phyloP scores from a whole-genome alignment of 129 eudicot genomes.

The Calendula officinalis region DNA sequence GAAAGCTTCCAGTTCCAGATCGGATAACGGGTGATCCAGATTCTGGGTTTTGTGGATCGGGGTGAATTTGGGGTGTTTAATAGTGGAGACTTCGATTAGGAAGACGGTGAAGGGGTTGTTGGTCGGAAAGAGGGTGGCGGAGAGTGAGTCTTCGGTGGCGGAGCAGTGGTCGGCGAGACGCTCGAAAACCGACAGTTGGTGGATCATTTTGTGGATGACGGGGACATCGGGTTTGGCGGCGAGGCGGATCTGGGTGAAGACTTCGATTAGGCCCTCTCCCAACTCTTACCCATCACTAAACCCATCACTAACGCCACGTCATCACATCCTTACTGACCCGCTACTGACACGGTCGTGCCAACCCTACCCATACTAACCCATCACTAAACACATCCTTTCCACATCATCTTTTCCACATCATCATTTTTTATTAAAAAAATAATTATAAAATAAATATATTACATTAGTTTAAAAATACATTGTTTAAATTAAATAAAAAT shows the following conservation, averaged over 20 bases:
- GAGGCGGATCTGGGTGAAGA: slow-evolving; percentile 67
- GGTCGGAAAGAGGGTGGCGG: slow-evolving; percentile 60
- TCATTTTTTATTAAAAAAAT: no score
- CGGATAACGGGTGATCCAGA: slow-evolving; percentile 41
- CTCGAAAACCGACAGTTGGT: slow-evolving; percentile 72
- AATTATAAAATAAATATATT: no score
- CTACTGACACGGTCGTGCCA: no score
- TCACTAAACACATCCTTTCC: no score
- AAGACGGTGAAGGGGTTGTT: slow-evolving; percentile 63
- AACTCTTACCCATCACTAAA: no score
- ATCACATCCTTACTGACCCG: no score
- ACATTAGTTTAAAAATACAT: no score
- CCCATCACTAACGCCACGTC: no score
- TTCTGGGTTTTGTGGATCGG: slow-evolving; percentile 49
- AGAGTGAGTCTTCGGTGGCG: slow-evolving; percentile 67
- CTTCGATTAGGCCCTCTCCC: no score
- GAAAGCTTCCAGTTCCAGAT: slow-evolving; percentile 38
- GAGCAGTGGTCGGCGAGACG: slow-evolving; percentile 54
- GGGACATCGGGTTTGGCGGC: slow-evolving; percentile 62
- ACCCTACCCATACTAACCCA: no score
- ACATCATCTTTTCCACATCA: no score
- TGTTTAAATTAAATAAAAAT: no score
- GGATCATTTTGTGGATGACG: slow-evolving; percentile 73
- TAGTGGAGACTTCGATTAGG: slow-evolving; percentile 62
- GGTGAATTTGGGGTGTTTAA: slow-evolving; percentile 34